Conservation (phyloP, 495 filamentous ascomycete species). For the Neurospora sp. region DNA sequence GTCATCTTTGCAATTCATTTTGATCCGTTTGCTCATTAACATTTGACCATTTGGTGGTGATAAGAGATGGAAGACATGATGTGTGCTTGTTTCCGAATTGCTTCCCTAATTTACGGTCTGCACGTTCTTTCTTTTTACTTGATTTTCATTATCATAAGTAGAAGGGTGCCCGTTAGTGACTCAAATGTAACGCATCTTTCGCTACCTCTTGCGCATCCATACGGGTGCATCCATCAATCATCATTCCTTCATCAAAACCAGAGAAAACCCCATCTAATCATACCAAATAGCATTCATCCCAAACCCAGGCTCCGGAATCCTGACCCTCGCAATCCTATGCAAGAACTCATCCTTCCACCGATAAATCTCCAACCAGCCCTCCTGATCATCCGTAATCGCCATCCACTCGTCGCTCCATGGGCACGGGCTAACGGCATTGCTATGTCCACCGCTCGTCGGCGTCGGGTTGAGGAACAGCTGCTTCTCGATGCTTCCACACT, state of each 20-base stretch:
- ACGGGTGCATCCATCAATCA: background rate
- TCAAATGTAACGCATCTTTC: background rate
- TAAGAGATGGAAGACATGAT: background rate
- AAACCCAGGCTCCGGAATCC: constrained; percentile 72
- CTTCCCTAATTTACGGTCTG: background rate
- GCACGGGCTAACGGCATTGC: constrained; percentile 70
- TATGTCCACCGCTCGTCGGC: constrained; percentile 75
- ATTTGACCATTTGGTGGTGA: background rate
- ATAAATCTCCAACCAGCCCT: constrained; percentile 79
- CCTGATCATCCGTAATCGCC: constrained; percentile 74
- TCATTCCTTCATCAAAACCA: background rate
- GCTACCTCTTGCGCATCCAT: background rate
- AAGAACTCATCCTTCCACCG: constrained; percentile 71
- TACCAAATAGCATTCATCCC: constrained; percentile 91
- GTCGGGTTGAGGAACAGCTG: constrained; percentile 75
- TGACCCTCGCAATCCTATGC: constrained; percentile 59
- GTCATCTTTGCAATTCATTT: too few species aligned
- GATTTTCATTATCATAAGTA: background rate
- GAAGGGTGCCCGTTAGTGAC: background rate
- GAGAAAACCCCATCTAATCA: constrained; percentile 37
- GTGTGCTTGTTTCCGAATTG: background rate
- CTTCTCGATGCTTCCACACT: constrained; percentile 57
- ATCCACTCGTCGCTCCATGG: constrained; percentile 78
- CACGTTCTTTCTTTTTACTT: background rate
- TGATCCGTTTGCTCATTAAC: too few species aligned